These are phyloP conservation scores for Microbotryum scabiosae DNA, from an alignment of 1,284 basidiomycete species.

Conservation along the genomic window DNA sequence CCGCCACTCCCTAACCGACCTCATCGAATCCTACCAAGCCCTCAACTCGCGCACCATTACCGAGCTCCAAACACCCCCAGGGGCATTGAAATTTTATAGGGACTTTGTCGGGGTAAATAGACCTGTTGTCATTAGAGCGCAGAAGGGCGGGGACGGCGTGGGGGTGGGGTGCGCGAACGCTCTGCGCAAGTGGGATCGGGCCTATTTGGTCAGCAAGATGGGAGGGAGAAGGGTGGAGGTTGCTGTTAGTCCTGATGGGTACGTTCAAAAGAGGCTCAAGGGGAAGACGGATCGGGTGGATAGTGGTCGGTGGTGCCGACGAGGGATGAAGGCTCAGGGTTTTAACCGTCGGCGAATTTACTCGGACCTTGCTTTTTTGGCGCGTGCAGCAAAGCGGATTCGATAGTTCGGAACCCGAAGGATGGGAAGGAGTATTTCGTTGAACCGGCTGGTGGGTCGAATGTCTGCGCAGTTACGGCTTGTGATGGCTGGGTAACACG, in stretches of 20 bases:
- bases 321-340: constrained; percentile 5
- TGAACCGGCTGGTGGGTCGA: constrained; percentile 50
- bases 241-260: constrained; percentile 79
- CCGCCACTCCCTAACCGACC: background rate
- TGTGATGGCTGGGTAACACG: too few relatives aligned
- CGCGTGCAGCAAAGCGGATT: constrained; percentile 60
- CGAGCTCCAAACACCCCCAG: constrained; percentile 53
- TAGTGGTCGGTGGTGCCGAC: too few relatives aligned
- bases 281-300: too few relatives aligned
- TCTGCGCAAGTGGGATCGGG: constrained; percentile 51
- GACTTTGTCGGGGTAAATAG: constrained; percentile 59
- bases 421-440: constrained; percentile 57
- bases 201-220: constrained; percentile 54
- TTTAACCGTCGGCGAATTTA: background rate
- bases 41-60: constrained; percentile 56
- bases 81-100: constrained; percentile 62
- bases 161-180: too few relatives aligned
- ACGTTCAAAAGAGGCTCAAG: too few relatives aligned
- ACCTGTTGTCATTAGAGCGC: constrained; percentile 53
- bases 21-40: constrained; percentile 43
- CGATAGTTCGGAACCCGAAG: constrained; percentile 48
- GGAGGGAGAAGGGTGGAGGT: constrained; percentile 55
- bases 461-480: too few relatives aligned
- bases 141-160: constrained; percentile 22
- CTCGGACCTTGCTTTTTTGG: background rate